Conservation (phyloP, 148 eudicot species). For the Drosera capensis region DNA sequence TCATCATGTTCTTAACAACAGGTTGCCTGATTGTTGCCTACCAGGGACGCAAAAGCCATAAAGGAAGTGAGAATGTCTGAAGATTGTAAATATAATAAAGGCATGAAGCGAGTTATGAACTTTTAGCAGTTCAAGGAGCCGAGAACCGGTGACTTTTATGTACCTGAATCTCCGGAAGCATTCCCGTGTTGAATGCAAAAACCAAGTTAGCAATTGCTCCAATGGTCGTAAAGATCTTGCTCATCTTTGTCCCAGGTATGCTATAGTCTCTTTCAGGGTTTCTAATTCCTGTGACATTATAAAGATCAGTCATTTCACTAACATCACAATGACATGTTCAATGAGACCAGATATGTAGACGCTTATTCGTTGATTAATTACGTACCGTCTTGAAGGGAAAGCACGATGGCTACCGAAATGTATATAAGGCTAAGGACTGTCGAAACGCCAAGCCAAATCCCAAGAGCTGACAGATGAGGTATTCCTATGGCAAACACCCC, state of each 20-base stretch:
- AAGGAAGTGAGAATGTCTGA: not conserved
- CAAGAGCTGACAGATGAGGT: conserved; percentile 79
- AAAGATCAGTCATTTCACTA: not conserved
- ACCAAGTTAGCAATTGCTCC: conserved; percentile 89
- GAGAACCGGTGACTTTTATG: not conserved
- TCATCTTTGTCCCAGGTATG: conserved; percentile 28
- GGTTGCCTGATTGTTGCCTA: conserved; percentile 91
- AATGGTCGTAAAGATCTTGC: conserved; percentile 55
- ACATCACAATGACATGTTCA: not conserved
- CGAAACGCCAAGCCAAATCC: conserved; percentile 76
- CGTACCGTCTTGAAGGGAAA: conserved; percentile 66
- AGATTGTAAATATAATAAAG: not conserved
- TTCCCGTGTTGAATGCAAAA: conserved; percentile 87
- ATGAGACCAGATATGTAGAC: not conserved
- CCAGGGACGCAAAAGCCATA: not conserved
- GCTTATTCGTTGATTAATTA: not conserved
- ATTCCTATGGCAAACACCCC: conserved; percentile 69
- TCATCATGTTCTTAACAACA: conserved; percentile 88
- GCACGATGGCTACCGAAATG: conserved; percentile 48
- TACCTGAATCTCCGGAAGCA: conserved; percentile 99
- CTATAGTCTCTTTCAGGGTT: conserved; percentile 61
- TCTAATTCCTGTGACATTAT: conserved; percentile 27
- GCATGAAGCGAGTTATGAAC: no score
- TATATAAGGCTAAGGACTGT: conserved; percentile 67
- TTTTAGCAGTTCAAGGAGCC: not conserved